Percentiles rank a stretch among this genome's conserved stretches.
Evolutionary conservation across 257 asterid genomes (phyloP).

Genomic region (Solanum lycopersicoides): DNA sequence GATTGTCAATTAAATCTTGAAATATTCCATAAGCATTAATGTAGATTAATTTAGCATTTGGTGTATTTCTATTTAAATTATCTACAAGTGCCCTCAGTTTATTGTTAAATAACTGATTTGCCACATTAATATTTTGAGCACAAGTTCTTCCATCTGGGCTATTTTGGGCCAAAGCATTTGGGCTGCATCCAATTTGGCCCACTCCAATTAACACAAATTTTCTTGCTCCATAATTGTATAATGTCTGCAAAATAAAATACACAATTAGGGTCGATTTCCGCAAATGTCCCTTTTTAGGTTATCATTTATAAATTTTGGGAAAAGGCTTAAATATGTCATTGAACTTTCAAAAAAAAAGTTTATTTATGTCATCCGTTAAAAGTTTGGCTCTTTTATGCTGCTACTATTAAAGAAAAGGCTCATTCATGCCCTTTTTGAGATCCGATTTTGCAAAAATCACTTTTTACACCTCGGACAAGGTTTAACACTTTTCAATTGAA

Average conservation of each 20-base stretch:
- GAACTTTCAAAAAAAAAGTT: too few relatives aligned
- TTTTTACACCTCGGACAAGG: too few relatives aligned
- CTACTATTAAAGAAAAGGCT: too few relatives aligned
- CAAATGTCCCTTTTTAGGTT: not conserved
- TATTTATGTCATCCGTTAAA: too few relatives aligned
- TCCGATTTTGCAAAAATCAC: too few relatives aligned
- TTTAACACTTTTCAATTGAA: too few relatives aligned
- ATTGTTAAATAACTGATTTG: conserved; percentile 60
- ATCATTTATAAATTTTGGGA: too few relatives aligned
- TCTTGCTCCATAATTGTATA: conserved; percentile 71
- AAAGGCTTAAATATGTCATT: too few relatives aligned
- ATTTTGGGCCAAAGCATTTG: conserved; percentile 82
- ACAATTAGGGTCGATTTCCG: too few relatives aligned
- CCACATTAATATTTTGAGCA: conserved; percentile 54
- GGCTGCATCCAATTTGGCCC: conserved; percentile 94
- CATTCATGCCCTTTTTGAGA: too few relatives aligned
- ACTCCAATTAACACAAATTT: conserved; percentile 60
- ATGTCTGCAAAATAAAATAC: conserved; percentile 6
- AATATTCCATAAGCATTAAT: conserved; percentile 71
- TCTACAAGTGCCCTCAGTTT: conserved; percentile 49
- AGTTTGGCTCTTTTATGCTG: too few relatives aligned
- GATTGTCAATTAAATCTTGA: conserved; percentile 61
- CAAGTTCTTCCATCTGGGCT: conserved; percentile 81
- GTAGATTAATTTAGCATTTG: conserved; percentile 54
- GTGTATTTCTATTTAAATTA: conserved; percentile 47